Conservation (phyloP, 257 asterid species). For the Linaria vulgaris region DNA sequence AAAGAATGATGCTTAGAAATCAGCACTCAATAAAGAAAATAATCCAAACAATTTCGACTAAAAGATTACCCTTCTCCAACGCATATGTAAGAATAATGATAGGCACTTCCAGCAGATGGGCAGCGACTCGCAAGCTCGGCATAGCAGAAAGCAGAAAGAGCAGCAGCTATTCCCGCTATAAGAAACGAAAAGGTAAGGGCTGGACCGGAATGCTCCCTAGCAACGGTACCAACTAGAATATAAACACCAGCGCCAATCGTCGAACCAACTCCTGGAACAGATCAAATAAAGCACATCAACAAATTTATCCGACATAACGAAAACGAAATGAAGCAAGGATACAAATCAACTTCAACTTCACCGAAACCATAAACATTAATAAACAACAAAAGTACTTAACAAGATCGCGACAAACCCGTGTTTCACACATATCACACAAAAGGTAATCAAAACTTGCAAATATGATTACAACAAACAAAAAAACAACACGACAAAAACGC, state of each 20-base stretch:
- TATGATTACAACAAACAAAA: neutral
- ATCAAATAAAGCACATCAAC: constrained; percentile 19
- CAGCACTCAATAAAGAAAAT: too few species aligned
- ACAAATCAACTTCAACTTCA: constrained; percentile 10
- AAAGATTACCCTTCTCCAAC: constrained; percentile 82
- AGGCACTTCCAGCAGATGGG: constrained; percentile 99
- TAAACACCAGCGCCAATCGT: constrained; percentile 97
- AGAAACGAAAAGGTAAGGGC: constrained; percentile 86
- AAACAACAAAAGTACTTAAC: neutral
- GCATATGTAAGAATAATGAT: constrained; percentile 92
- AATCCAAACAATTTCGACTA: neutral
- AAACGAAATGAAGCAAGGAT: constrained; percentile 8
- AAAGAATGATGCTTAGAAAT: too few species aligned
- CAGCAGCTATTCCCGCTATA: constrained; percentile 96
- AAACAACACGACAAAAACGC: constrained; percentile 5
- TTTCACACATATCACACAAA: constrained; percentile 6
- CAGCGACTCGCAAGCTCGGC: constrained; percentile 94
- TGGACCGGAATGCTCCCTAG: constrained; percentile 95
- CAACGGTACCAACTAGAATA: constrained; percentile 92
- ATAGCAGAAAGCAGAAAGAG: constrained; percentile 93
- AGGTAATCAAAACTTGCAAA: neutral
- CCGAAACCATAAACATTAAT: constrained; percentile 1
- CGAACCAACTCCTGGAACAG: constrained; percentile 80
- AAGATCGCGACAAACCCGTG: neutral
- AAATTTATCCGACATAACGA: neutral